Evolutionary conservation across 225 moss, liverwort and hornwort species (phyloP).

Genomic region (Antitrichia curtipendula): DNA sequence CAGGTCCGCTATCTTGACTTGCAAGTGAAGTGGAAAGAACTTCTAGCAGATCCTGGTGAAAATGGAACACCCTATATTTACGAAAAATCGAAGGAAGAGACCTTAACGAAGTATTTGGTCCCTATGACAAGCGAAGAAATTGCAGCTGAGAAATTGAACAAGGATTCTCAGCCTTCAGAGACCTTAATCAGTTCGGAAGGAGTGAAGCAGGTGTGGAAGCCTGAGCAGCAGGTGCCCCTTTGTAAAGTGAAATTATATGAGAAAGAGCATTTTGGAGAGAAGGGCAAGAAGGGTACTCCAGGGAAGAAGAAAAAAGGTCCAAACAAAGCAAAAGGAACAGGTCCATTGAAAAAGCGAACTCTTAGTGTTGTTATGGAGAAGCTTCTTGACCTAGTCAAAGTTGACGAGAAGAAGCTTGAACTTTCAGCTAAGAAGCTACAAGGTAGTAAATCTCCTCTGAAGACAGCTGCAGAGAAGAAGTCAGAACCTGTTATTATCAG

Average conservation of each 20-base stretch:
- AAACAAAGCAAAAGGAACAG: conserved; percentile 11
- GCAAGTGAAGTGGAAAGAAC: conserved; percentile 74
- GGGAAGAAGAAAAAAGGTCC: conserved; percentile 26
- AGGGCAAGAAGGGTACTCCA: conserved; percentile 10
- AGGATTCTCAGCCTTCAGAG: conserved; percentile 23
- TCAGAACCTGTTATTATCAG: conserved; percentile 13
- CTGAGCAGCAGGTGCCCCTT: conserved; percentile 46
- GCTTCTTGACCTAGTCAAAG: conserved; percentile 16
- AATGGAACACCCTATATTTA: conserved; percentile 15
- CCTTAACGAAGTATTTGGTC: conserved; percentile 28
- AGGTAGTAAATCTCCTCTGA: conserved; percentile 15
- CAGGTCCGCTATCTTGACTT: conserved; percentile 81
- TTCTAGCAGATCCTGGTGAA: conserved; percentile 41
- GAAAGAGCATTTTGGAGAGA: conserved; percentile 29
- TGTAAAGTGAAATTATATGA: conserved; percentile 41
- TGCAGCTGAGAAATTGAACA: conserved; percentile 32
- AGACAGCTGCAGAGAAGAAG: conserved; percentile 16
- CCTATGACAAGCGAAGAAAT: conserved; percentile 36
- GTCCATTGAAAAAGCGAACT: background rate
- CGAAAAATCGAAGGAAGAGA: conserved; percentile 22
- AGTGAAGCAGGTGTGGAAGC: conserved; percentile 48
- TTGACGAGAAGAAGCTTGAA: conserved; percentile 32
- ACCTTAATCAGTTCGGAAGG: conserved; percentile 18
- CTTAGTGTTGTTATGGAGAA: conserved; percentile 15
- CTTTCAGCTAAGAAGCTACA: conserved; percentile 26